These are phyloP conservation scores for Multifurca ochricompacta DNA, from an alignment of 768 basidiomycete species.

Conservation along the genomic window DNA sequence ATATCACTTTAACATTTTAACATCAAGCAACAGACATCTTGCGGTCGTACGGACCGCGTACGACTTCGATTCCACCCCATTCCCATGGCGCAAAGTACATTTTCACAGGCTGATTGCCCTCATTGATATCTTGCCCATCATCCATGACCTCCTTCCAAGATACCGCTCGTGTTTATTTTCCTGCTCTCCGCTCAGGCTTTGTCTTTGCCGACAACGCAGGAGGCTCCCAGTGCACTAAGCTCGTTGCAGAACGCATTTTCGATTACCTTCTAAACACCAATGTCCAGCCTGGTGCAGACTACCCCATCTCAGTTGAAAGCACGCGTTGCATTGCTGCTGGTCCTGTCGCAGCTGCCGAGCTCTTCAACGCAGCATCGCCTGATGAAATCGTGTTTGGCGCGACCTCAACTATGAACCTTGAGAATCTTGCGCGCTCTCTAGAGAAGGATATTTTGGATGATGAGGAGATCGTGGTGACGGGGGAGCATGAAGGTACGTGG, in stretches of 20 bases:
- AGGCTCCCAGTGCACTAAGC: conserved; percentile 54
- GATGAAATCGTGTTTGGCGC: conserved; percentile 61
- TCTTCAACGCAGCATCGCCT: conserved; percentile 57
- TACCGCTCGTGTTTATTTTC: conserved; percentile 53
- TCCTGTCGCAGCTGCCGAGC: conserved; percentile 41
- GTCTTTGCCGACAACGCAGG: conserved; percentile 75
- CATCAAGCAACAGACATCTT: too few relatives aligned
- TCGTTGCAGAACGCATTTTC: conserved; percentile 49
- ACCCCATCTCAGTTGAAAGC: conserved; percentile 47
- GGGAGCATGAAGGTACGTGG: conserved; percentile 66
- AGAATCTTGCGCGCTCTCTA: conserved; percentile 59
- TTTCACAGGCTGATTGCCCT: not conserved
- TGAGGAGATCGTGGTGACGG: conserved; percentile 73
- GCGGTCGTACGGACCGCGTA: too few relatives aligned
- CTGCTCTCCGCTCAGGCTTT: conserved; percentile 48
- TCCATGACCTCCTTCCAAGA: conserved; percentile 27
- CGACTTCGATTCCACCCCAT: not conserved
- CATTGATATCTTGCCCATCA: not conserved
- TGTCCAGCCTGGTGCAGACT: conserved; percentile 66
- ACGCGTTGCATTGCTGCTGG: conserved; percentile 47
- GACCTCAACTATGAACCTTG: conserved; percentile 60
- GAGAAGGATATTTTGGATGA: conserved; percentile 45
- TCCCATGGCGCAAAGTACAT: not conserved
- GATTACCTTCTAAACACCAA: conserved; percentile 70
- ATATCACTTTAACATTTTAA: too few relatives aligned